Percentiles rank a stretch among this genome's conserved stretches.
Evolutionary conservation across 495 filamentous ascomycete species (phyloP).

Genomic region (Penicillium mononematosum): DNA sequence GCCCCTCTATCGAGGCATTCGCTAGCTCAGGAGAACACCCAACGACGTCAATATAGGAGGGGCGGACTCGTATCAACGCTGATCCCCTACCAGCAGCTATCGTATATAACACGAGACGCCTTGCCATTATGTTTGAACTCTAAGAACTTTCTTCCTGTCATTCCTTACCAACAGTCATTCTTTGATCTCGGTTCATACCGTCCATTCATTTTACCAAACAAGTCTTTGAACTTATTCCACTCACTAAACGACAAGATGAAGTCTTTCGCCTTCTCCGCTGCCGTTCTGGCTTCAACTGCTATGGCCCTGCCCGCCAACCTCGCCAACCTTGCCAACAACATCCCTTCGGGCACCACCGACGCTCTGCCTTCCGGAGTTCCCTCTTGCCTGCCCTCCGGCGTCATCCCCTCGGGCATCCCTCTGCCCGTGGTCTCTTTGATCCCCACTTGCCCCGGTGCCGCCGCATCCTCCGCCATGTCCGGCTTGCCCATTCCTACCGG

Average conservation of each 20-base stretch:
- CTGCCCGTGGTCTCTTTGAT: constrained; percentile 13
- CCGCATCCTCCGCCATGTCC: constrained; percentile 3
- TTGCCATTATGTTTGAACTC: constrained; percentile 9
- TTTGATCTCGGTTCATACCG: constrained; percentile 26
- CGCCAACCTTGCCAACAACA: neutral
- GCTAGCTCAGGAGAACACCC: constrained; percentile 1
- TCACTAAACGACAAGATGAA: constrained; percentile 30
- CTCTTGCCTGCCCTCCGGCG: constrained; percentile 20
- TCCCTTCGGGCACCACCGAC: constrained; percentile 5
- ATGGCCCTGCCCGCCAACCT: constrained; percentile 22
- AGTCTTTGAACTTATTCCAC: constrained; percentile 19
- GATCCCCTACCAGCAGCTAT: neutral
- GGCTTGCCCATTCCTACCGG: constrained; percentile 9
- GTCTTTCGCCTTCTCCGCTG: constrained; percentile 23
- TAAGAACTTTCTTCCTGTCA: constrained; percentile 23
- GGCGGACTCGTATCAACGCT: neutral
- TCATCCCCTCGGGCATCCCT: constrained; percentile 15
- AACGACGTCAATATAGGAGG: neutral
- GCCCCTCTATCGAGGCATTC: neutral
- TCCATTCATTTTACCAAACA: constrained; percentile 27
- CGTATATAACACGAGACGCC: constrained; percentile 15
- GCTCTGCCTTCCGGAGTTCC: constrained; percentile 18
- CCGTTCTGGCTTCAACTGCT: constrained; percentile 28
- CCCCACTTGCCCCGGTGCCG: constrained; percentile 13
- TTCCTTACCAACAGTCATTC: constrained; percentile 23